Conservation (phyloP, 2,329 filamentous ascomycete genomes). For the Colletotrichum higginsianum region DNA sequence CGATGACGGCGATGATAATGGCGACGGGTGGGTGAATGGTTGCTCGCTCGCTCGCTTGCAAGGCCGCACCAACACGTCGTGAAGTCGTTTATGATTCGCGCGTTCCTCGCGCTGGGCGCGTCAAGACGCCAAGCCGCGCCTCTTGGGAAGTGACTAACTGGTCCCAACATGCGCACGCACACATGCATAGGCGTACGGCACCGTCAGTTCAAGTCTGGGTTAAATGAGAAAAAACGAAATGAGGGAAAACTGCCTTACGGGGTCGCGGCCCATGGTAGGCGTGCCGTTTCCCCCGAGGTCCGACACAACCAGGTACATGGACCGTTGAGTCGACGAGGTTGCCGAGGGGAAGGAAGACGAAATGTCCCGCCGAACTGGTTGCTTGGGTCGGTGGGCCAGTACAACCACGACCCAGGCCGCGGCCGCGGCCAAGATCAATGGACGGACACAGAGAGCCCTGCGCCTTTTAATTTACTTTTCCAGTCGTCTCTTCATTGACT, state of each 20-base stretch:
- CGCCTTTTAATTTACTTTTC: not conserved
- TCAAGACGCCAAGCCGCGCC: constrained; percentile 30
- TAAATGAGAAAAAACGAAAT: constrained; percentile 21
- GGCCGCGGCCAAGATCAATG: not conserved
- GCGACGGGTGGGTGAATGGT: constrained; percentile 8
- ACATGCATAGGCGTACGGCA: constrained; percentile 22
- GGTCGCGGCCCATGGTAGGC: constrained; percentile 19
- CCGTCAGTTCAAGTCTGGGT: constrained; percentile 2
- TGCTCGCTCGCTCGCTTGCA: constrained; percentile 2
- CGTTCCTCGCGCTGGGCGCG: constrained; percentile 9
- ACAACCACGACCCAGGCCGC: not conserved
- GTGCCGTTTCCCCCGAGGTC: constrained; percentile 31
- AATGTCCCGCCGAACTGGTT: constrained; percentile 12
- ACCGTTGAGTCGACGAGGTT: constrained; percentile 2
- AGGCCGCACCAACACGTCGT: constrained; percentile 20
- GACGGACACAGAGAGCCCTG: not conserved
- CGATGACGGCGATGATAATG: constrained; percentile 6
- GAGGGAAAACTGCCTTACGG: constrained; percentile 41
- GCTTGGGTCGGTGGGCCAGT: not conserved
- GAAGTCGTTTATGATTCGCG: constrained; percentile 7
- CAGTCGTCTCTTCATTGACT: not conserved
- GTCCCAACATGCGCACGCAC: constrained; percentile 28
- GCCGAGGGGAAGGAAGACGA: constrained; percentile 2
- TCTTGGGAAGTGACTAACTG: constrained; percentile 11
- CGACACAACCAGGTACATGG: constrained; percentile 35